phyloP scores from a whole-genome alignment of 176 grass and related monocot genomes.

The Lolium multiflorum region DNA sequence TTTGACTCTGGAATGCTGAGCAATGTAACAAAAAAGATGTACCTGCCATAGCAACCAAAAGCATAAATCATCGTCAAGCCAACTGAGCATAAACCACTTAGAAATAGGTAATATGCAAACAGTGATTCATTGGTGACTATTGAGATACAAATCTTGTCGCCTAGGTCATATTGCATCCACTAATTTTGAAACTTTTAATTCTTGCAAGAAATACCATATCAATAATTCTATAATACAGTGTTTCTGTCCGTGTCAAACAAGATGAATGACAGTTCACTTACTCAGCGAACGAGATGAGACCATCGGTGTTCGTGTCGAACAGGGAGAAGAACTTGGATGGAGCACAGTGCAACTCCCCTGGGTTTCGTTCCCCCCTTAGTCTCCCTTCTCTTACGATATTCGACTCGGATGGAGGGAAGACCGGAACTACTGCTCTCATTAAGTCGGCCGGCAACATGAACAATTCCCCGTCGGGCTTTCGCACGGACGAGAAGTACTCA shows the following conservation, averaged over 20 bases:
- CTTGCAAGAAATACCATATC: background rate
- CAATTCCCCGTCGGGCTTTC: slow-evolving; percentile 64
- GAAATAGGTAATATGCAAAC: slow-evolving; percentile 22
- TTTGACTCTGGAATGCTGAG: slow-evolving; percentile 88
- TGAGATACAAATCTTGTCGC: background rate
- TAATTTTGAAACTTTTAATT: background rate
- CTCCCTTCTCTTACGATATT: slow-evolving; percentile 67
- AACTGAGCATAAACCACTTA: background rate
- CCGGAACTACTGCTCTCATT: slow-evolving; percentile 85
- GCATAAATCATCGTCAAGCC: background rate
- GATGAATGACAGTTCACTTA: slow-evolving; percentile 54
- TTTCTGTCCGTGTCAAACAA: background rate
- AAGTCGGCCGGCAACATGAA: slow-evolving; percentile 87
- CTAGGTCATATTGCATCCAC: background rate
- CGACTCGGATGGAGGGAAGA: slow-evolving; percentile 96
- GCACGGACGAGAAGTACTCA: slow-evolving; percentile 85
- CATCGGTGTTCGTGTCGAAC: slow-evolving; percentile 91
- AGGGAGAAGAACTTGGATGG: slow-evolving; percentile 83
- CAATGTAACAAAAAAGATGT: slow-evolving; percentile 95
- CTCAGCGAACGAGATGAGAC: slow-evolving; percentile 96
- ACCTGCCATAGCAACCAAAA: slow-evolving; percentile 55
- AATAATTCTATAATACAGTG: background rate
- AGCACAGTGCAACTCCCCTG: slow-evolving; percentile 75
- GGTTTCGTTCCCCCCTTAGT: slow-evolving; percentile 74
- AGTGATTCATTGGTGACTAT: background rate